Base-by-base conservation (phyloP, 2,329 filamentous ascomycete genomes). In the Endoconidiophora laricicola region DNA sequence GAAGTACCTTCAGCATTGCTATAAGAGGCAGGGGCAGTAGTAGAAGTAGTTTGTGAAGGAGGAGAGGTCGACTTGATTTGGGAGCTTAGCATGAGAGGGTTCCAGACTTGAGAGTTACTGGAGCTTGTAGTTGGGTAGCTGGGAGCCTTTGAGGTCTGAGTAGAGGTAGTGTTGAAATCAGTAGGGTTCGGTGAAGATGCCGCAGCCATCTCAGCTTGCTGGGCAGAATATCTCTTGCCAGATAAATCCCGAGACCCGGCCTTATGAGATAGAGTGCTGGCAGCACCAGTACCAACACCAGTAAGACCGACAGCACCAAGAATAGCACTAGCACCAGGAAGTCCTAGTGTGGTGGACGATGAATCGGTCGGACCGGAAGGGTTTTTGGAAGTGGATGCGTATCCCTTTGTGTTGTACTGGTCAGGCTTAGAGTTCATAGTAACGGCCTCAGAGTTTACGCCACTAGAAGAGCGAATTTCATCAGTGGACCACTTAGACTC, bases 401-500 rank as follows among this genome's bases (percentile, higher is more conserved):
- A 33, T 2, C 29, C 46, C 37, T 41, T 38, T 9, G 44, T 18
- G 10, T 12, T 29, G 23, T 48, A 48, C n/a, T 42, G 18, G 24
- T 42, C 46, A 6, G 37, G 36, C 10, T 42, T 39, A 4, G 45
- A 47, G 20, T 40, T 16, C 24, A 23, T 40, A 16, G 41, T 42
- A 22, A 22, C 33, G 29, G 20, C 33, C 44, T 12, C 36, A 6
- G 46, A 23, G n/a, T 36, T 36, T 10, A 29, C 38, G 9, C 33
- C 42, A 23, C 44, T 47, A 18, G 42, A 38, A 18, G 47, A 23
- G 6, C 52, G 48, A 16, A 53, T 53, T 36, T 50, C 52, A 22
- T 53, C 52, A 20, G 52, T 53, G 6, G 52, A 53, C 52, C 52
- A 53, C 33, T 41, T 46, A 14, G 47, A 50, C 14, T 38, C 39